phyloP scores from a whole-genome alignment of 371 early-diverging fungal genomes.

The Mortierella sp. region DNA sequence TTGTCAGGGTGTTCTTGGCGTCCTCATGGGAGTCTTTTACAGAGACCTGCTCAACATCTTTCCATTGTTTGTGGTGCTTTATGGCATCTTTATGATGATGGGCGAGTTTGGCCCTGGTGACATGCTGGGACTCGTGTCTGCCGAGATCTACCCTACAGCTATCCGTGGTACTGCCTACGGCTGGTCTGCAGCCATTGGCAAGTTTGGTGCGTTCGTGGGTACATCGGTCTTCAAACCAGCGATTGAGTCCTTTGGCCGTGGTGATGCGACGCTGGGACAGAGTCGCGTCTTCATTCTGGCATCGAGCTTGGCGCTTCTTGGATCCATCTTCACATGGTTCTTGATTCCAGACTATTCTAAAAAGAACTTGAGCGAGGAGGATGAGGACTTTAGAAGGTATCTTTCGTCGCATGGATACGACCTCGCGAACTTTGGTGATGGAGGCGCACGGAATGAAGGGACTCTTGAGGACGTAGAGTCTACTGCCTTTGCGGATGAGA shows the following conservation, averaged over 20 bases:
- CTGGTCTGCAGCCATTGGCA: slow-evolving; percentile 65
- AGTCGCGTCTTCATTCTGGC: slow-evolving; percentile 61
- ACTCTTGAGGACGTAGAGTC: not conserved
- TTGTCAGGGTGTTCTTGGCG: slow-evolving; percentile 60
- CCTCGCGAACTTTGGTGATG: slow-evolving; percentile 52
- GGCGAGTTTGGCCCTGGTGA: slow-evolving; percentile 70
- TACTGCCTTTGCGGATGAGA: slow-evolving; percentile 5
- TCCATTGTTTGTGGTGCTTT: slow-evolving; percentile 69
- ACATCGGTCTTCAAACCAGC: slow-evolving; percentile 59
- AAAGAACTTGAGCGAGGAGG: slow-evolving; percentile 60
- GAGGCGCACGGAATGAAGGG: too few relatives aligned
- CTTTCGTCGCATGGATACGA: slow-evolving; percentile 63
- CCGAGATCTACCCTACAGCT: slow-evolving; percentile 67
- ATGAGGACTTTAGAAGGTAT: slow-evolving; percentile 61
- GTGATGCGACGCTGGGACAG: slow-evolving; percentile 52
- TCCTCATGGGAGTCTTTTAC: slow-evolving; percentile 65
- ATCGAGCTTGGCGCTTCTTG: slow-evolving; percentile 58
- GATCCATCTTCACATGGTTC: slow-evolving; percentile 53
- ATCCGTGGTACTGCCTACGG: slow-evolving; percentile 69
- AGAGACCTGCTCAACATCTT: slow-evolving; percentile 57
- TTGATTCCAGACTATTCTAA: slow-evolving; percentile 55
- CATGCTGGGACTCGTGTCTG: slow-evolving; percentile 62
- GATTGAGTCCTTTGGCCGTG: slow-evolving; percentile 45
- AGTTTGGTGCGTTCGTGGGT: slow-evolving; percentile 62
- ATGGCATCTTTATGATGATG: slow-evolving; percentile 64